phyloP scores from a whole-genome alignment of 1,139 yeast genomes.

The Meyerozyma elateridarum region DNA sequence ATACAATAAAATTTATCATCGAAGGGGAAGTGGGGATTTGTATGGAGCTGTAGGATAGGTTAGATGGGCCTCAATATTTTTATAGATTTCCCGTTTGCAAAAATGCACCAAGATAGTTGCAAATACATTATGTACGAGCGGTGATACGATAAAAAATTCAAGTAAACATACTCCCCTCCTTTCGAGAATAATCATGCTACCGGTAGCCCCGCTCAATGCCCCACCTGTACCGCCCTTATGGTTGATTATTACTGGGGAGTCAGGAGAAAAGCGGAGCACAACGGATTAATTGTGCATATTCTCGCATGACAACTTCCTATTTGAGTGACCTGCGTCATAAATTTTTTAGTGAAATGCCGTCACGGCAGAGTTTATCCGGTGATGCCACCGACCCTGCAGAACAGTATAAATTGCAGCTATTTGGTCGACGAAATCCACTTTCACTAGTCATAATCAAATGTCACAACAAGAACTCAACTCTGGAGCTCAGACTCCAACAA shows the following conservation, averaged over 20 bases:
- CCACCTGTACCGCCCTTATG: slow-evolving; percentile 1
- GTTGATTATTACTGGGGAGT: slow-evolving; percentile 1
- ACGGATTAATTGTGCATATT: slow-evolving; percentile 3
- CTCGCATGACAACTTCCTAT: slow-evolving; percentile 3
- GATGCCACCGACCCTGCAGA: no score
- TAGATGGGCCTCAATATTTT: no score
- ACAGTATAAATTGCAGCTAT: slow-evolving; percentile 9
- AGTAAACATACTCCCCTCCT: no score
- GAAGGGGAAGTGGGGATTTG: no score
- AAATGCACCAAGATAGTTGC: no score
- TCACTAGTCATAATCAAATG: no score
- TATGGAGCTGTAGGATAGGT: no score
- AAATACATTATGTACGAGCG: not conserved
- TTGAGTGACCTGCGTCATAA: not conserved
- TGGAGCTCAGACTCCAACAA: slow-evolving; percentile 33
- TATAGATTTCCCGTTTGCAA: no score
- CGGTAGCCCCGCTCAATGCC: slow-evolving; percentile 3
- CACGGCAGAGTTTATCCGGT: slow-evolving; percentile 7
- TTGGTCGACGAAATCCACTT: slow-evolving; percentile 4
- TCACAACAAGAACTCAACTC: slow-evolving; percentile 21
- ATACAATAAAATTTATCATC: no score
- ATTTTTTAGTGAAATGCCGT: not conserved
- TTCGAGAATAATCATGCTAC: no score
- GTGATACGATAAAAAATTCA: not conserved
- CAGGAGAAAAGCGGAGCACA: not conserved